A percentile compares a stretch with the other conserved stretches of the same genome.
phyloP scores from a whole-genome alignment of 1,284 basidiomycete species.

The Ustilago vetiveriae region DNA sequence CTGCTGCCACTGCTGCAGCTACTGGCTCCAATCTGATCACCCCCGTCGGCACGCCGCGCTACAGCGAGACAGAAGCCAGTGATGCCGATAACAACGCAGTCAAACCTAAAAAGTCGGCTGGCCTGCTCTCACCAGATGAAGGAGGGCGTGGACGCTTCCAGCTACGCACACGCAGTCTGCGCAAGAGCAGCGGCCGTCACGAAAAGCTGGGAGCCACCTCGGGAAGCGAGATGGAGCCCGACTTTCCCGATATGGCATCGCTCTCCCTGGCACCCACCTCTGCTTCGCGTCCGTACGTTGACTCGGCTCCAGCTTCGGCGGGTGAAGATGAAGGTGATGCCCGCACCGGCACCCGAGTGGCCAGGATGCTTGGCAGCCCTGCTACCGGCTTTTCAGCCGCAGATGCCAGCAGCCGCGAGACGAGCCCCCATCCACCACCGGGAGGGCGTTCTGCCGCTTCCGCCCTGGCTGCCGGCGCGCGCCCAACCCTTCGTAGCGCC shows the following conservation, averaged over 20 bases:
- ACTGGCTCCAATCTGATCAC: slow-evolving; percentile 21
- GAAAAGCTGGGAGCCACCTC: slow-evolving; percentile 46
- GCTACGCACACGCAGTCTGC: slow-evolving; percentile 33
- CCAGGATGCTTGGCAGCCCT: slow-evolving; percentile 39
- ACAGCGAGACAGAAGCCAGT: slow-evolving; percentile 65
- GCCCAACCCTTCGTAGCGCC: slow-evolving; percentile 22
- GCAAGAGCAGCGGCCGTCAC: slow-evolving; percentile 32
- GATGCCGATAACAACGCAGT: slow-evolving; percentile 74
- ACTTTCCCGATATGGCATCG: slow-evolving; percentile 53
- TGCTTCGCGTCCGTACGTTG: slow-evolving; percentile 16
- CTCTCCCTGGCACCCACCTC: slow-evolving; percentile 36
- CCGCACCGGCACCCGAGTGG: slow-evolving; percentile 22
- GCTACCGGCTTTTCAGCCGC: background rate
- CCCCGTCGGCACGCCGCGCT: slow-evolving; percentile 37
- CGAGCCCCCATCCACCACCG: slow-evolving; percentile 35
- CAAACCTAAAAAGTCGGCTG: slow-evolving; percentile 67
- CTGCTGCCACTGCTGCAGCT: slow-evolving; percentile 32
- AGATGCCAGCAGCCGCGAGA: slow-evolving; percentile 42
- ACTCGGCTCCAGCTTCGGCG: slow-evolving; percentile 41
- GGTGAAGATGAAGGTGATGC: slow-evolving; percentile 47
- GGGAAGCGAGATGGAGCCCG: slow-evolving; percentile 51
- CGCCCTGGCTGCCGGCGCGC: slow-evolving; percentile 15
- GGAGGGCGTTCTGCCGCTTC: slow-evolving; percentile 6
- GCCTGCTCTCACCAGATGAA: slow-evolving; percentile 49
- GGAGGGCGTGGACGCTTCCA: slow-evolving; percentile 32